Conservation (phyloP, 1,284 basidiomycete species). For the Ustilago loliicola region DNA sequence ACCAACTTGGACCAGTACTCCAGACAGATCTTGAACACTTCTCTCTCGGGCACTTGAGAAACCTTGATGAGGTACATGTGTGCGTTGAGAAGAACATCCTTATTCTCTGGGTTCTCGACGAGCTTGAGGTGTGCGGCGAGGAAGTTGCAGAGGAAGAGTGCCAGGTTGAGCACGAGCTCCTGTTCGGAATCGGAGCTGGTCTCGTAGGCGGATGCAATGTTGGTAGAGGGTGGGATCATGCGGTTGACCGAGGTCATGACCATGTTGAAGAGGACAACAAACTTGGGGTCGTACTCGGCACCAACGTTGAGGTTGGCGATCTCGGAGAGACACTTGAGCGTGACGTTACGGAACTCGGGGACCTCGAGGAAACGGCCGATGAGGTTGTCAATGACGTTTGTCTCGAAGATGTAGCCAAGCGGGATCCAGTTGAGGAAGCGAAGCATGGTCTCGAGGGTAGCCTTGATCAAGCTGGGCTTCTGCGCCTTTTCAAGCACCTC, state of each 20-base stretch:
- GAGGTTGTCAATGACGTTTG: constrained; percentile 94
- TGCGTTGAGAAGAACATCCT: constrained; percentile 83
- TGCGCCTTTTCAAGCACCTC: constrained; percentile 98
- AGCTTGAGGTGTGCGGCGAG: constrained; percentile 85
- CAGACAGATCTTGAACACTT: constrained; percentile 99
- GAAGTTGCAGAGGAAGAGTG: constrained; percentile 97
- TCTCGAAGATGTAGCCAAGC: constrained; percentile 98
- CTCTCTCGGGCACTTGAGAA: constrained; percentile 96
- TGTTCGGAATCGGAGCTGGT: constrained; percentile 92
- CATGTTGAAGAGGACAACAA: constrained; percentile 93
- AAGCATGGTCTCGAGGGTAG: constrained; percentile 93
- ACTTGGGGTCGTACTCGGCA: constrained; percentile 98
- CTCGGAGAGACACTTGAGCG: constrained; percentile 97
- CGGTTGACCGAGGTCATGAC: constrained; percentile 70
- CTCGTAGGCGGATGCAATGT: constrained; percentile 89
- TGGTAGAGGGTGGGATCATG: constrained; percentile 77
- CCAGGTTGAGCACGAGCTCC: constrained; percentile 96
- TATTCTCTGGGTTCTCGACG: constrained; percentile 90
- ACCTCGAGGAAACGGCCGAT: constrained; percentile 93
- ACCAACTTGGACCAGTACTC: constrained; percentile 99
- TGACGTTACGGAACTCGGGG: constrained; percentile 96
- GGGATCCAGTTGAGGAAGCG: constrained; percentile 99
- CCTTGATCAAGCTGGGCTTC: constrained; percentile 93
- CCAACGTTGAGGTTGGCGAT: constrained; percentile 87
- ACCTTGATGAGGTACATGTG: constrained; percentile 99